phyloP scores from a whole-genome alignment of 257 asterid genomes.

The Ballota nigra region DNA sequence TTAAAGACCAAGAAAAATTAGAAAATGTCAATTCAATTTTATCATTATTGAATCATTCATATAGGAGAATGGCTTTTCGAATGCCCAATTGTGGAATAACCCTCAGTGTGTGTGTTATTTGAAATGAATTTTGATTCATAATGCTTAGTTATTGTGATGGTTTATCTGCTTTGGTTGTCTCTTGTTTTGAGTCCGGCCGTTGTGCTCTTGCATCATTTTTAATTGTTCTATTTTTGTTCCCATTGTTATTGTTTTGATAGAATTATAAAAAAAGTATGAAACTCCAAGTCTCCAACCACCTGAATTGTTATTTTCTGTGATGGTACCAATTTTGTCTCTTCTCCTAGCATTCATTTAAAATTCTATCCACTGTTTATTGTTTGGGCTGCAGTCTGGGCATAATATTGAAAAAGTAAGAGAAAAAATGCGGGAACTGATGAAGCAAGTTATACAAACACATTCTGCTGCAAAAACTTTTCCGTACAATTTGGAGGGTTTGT shows the following conservation, averaged over 20 bases:
- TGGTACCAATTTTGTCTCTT: conserved; percentile 11
- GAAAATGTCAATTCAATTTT: too few species aligned
- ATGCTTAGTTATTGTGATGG: background rate
- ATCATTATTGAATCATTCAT: too few species aligned
- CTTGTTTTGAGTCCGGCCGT: conserved; percentile 1
- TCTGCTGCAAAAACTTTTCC: conserved; percentile 94
- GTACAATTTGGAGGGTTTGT: conserved; percentile 88
- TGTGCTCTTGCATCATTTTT: background rate
- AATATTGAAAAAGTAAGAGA: conserved; percentile 93
- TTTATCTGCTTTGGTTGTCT: too few species aligned
- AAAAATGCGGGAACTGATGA: conserved; percentile 90
- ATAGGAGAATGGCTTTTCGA: too few species aligned
- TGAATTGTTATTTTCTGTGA: background rate
- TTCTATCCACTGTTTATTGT: conserved; percentile 8
- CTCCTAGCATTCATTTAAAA: conserved; percentile 9
- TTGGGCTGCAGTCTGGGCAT: conserved; percentile 81
- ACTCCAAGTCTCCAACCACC: conserved; percentile 27
- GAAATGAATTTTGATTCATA: background rate
- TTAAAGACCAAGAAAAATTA: too few species aligned
- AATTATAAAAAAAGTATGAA: too few species aligned
- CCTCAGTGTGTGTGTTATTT: too few species aligned
- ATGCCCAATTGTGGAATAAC: background rate
- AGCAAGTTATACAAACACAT: conserved; percentile 66
- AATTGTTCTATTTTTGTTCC: conserved; percentile 18
- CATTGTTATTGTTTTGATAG: too few species aligned